Evolutionary conservation across 306 rosid genomes (phyloP).

Genomic region (Cicer pinnatifidum): DNA sequence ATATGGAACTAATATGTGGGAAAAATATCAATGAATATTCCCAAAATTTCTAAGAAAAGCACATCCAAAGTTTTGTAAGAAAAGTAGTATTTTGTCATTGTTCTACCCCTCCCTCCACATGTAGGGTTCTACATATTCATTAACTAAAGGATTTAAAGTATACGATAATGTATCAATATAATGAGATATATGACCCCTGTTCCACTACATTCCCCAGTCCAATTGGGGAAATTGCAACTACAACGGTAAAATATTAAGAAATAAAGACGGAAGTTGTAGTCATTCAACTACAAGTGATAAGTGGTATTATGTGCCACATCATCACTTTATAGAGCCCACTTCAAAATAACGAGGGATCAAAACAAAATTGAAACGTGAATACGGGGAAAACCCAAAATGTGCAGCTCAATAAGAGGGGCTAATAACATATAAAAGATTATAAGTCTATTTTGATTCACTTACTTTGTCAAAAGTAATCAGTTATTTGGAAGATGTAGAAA

Average conservation of each 20-base stretch:
- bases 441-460: not conserved
- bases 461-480: not conserved
- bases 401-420: too few relatives aligned
- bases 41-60: not conserved
- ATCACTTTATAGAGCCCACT: too few relatives aligned
- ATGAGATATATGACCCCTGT: not conserved
- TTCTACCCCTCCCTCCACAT: not conserved
- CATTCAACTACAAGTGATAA: too few relatives aligned
- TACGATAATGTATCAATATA: not conserved
- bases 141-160: not conserved
- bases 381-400: too few relatives aligned
- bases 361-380: too few relatives aligned
- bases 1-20: constrained; percentile 9
- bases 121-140: not conserved
- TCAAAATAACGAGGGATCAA: too few relatives aligned
- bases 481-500: not conserved
- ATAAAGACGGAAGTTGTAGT: too few relatives aligned
- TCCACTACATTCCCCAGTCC: too few relatives aligned
- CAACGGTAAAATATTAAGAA: too few relatives aligned
- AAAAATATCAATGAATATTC: constrained; percentile 9
- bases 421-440: too few relatives aligned
- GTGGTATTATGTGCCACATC: too few relatives aligned
- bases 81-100: not conserved
- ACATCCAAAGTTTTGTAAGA: not conserved
- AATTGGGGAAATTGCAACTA: too few relatives aligned